phyloP scores from a whole-genome alignment of 345 rosid genomes.

The Lumnitzera racemosa region DNA sequence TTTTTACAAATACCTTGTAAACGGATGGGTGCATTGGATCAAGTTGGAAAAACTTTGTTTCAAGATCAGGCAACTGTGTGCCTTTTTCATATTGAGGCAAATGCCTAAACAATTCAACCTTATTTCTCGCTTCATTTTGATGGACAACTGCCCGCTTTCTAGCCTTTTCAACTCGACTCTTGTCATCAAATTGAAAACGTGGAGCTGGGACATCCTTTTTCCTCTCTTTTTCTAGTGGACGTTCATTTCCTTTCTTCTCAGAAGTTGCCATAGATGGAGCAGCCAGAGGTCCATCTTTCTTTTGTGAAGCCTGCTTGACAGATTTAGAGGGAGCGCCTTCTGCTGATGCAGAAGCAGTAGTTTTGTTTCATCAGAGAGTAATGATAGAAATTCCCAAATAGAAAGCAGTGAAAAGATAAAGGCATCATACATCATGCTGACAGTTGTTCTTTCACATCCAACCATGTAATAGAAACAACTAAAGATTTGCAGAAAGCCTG shows the following conservation, averaged over 20 bases:
- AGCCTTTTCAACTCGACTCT: slow-evolving; percentile 84
- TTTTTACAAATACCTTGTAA: slow-evolving; percentile 49
- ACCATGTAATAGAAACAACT: no score
- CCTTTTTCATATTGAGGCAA: slow-evolving; percentile 96
- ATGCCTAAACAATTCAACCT: slow-evolving; percentile 93
- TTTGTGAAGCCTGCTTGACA: slow-evolving; percentile 47
- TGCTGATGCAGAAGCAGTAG: slow-evolving; percentile 25
- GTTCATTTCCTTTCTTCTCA: slow-evolving; percentile 71
- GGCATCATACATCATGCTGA: no score
- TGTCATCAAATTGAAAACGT: slow-evolving; percentile 91
- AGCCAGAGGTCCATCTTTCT: slow-evolving; percentile 40
- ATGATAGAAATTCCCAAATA: no score
- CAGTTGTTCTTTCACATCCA: no score
- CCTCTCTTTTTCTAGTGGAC: slow-evolving; percentile 66
- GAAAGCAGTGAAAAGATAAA: no score
- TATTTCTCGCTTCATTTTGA: slow-evolving; percentile 79
- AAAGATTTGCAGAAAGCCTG: no score
- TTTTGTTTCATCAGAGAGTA: slow-evolving; percentile 22
- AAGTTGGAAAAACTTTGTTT: slow-evolving; percentile 70
- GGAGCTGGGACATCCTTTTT: slow-evolving; percentile 95
- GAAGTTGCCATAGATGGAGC: slow-evolving; percentile 30
- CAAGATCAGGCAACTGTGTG: slow-evolving; percentile 78
- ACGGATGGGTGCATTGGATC: slow-evolving; percentile 92
- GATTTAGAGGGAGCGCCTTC: slow-evolving; percentile 35
- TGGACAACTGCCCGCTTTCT: slow-evolving; percentile 82